A percentile compares a stretch with the other conserved stretches of the same genome.
These are phyloP conservation scores for Phytophthora macrochlamydospora DNA, from an alignment of 352 stramenopile genomes.

Conservation along the genomic window DNA sequence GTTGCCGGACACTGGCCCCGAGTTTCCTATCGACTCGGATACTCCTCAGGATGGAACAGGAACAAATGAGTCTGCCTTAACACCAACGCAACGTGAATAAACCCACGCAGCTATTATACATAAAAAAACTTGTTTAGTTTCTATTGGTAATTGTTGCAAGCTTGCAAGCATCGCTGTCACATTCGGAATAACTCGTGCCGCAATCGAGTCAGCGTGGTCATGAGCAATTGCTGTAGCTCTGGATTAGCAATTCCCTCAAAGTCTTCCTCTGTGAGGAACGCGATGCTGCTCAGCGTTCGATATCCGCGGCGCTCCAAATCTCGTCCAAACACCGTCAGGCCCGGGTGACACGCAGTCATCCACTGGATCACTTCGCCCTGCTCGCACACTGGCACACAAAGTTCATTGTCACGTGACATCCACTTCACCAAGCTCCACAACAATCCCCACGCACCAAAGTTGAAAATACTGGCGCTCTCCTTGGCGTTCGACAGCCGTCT, in stretches of 20 bases:
- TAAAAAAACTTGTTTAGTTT: slow-evolving; percentile 2
- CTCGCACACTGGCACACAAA: slow-evolving; percentile 57
- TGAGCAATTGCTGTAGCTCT: slow-evolving; percentile 51
- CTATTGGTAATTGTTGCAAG: slow-evolving; percentile 18
- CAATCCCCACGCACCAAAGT: slow-evolving; percentile 45
- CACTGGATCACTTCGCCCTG: slow-evolving; percentile 86
- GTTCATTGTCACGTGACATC: neutral
- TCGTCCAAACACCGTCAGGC: slow-evolving; percentile 62
- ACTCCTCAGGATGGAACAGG: neutral
- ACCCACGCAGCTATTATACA: neutral
- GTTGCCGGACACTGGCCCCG: neutral
- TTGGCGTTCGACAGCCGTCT: slow-evolving; percentile 79
- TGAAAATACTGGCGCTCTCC: slow-evolving; percentile 76
- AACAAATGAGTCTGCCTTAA: neutral
- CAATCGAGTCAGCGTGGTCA: slow-evolving; percentile 68
- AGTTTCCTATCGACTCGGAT: neutral
- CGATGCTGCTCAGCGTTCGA: slow-evolving; percentile 78
- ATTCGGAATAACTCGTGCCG: slow-evolving; percentile 85
- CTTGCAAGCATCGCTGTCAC: slow-evolving; percentile 35
- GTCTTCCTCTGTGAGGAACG: slow-evolving; percentile 81
- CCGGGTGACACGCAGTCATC: slow-evolving; percentile 79
- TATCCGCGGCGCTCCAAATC: slow-evolving; percentile 71
- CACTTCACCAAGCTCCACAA: neutral
- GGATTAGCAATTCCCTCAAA: slow-evolving; percentile 40
- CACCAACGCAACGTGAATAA: neutral